Base-by-base conservation (phyloP, 2,329 filamentous ascomycete genomes). In the Didymella pinodella region DNA sequence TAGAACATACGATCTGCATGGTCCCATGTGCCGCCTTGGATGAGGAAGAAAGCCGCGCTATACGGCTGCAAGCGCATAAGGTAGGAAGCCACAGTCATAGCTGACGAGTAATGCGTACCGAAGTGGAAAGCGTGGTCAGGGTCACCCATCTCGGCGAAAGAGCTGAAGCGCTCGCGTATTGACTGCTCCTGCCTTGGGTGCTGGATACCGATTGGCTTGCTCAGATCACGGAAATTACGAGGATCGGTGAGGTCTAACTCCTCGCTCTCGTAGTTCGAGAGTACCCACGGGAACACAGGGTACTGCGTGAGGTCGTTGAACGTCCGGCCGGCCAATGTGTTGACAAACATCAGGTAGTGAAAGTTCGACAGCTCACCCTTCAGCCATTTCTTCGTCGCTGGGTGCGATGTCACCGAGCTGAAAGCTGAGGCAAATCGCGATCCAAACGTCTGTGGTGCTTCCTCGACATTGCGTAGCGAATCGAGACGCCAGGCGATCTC, bases 251-350 rank as follows among this genome's bases (percentile, higher is more conserved):
- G 80, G 71, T 99, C 92, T 11, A 99, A 82, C 73, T 97, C 93
- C 18, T 96, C 90, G 68, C 94, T 98, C 0, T 90, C 94, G 74
- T 99, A 99, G 72, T 99, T 94, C 0, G 95, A 93, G 45, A 99
- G 81, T 3, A 99, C 89, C 95, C 95, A 99, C 0, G 95, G 95
- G 65, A 99, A 99, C 18, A 99, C 93, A 0, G 95, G 95, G 70
- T 99, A 99, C 71, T 99, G 96, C 0, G 95, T 99, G 18, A 99
- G 82, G 73, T 99, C 95, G 72, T 99, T 99, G 81, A 99, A 99
- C 0, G 95, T 98, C 51, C 95, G 85, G 2, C 95, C 95, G 28
- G 96, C 96, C 85, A 99, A 92, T 0, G 95, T 98, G 73, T 99
- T 99, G 72, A 99, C 88, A 60, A 97, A 88, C 94, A 99, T 99